Conservation (phyloP, 768 basidiomycete genomes). For the Symmetrospora coprosmae region DNA sequence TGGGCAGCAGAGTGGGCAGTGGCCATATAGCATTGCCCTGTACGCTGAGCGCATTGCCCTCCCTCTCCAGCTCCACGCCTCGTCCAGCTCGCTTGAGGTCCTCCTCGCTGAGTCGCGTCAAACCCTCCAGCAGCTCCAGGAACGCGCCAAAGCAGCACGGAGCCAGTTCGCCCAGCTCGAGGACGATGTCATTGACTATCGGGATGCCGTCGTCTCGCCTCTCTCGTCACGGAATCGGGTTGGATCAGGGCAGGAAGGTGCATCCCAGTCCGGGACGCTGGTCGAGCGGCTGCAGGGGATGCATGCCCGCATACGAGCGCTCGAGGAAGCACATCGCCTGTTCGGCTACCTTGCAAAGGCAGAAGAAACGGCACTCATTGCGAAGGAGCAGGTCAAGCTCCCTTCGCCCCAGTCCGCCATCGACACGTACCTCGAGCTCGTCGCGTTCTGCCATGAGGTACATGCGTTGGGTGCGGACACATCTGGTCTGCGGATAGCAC, state of each 20-base stretch:
- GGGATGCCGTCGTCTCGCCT: constrained; percentile 21
- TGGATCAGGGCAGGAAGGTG: background rate
- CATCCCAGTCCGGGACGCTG: constrained; percentile 42
- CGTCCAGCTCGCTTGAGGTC: background rate
- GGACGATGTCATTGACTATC: constrained; percentile 16
- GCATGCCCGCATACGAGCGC: constrained; percentile 60
- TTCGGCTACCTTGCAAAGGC: constrained; percentile 58
- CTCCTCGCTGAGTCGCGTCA: background rate
- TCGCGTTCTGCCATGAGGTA: constrained; percentile 15
- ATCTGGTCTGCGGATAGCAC: background rate
- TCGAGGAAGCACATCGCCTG: constrained; percentile 62
- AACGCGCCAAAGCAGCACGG: background rate
- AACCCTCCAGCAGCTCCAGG: background rate
- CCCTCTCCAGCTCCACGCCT: background rate
- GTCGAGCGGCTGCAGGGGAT: constrained; percentile 68
- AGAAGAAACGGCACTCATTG: constrained; percentile 43
- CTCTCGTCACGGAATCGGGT: background rate
- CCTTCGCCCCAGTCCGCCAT: constrained; percentile 25
- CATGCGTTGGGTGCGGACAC: constrained; percentile 21
- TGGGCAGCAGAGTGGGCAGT: too few relatives aligned
- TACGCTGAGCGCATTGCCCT: background rate
- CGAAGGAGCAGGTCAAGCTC: constrained; percentile 18
- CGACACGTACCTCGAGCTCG: constrained; percentile 26
- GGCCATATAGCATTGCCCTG: background rate
- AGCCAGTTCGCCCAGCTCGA: constrained; percentile 4